phyloP scores from a whole-genome alignment of 75 land plant species.

The Pseudotsuga menziesii region DNA sequence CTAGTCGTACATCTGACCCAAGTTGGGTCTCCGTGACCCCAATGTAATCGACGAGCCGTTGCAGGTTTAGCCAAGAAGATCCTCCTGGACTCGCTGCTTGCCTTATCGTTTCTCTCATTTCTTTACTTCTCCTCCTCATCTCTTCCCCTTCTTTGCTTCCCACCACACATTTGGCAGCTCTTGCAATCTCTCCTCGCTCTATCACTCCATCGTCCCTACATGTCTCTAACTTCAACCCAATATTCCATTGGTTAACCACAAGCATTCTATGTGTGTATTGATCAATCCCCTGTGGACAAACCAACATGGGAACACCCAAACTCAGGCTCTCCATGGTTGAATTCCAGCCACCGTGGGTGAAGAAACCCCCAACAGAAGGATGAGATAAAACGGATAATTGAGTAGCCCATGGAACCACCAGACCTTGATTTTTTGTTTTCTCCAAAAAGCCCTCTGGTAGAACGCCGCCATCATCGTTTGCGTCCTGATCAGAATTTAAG shows the following conservation, averaged over 20 bases:
- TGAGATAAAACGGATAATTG: conserved; percentile 18
- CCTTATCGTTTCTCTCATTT: conserved; percentile 19
- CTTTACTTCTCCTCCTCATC: conserved; percentile 19
- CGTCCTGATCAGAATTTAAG: background rate
- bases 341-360: conserved; percentile 27
- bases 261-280: conserved; percentile 12
- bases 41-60: conserved; percentile 16
- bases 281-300: conserved; percentile 12
- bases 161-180: conserved; percentile 11
- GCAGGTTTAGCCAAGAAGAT: conserved; percentile 24
- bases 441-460: conserved; percentile 7
- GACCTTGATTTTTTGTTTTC: conserved; percentile 10
- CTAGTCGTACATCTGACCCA: background rate
- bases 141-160: conserved; percentile 21
- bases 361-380: conserved; percentile 15
- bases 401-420: conserved; percentile 16
- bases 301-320: conserved; percentile 24
- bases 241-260: background rate
- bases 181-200: background rate
- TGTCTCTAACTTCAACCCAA: conserved; percentile 1
- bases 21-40: background rate
- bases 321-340: conserved; percentile 12
- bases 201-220: background rate
- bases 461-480: background rate
- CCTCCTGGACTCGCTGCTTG: conserved; percentile 38